A percentile compares a stretch with the other conserved stretches of the same genome.
These are phyloP conservation scores for Fabrea salina DNA, from an alignment of 169 alveolate genomes.

Conservation along the genomic window DNA sequence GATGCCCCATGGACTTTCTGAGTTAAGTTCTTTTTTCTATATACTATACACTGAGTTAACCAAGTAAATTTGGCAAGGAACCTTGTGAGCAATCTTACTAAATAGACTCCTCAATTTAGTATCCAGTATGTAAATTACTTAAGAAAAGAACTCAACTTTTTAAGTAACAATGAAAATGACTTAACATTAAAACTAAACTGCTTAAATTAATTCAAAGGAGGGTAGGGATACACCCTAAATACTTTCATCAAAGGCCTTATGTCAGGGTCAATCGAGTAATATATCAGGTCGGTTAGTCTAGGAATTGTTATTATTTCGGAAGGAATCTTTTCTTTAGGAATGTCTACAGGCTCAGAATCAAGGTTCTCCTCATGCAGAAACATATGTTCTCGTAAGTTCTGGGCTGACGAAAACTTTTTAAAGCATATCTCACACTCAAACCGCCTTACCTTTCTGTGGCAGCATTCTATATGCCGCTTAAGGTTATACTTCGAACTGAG, in stretches of 20 bases:
- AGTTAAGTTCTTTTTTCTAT: too few relatives aligned
- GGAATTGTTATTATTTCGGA: not conserved
- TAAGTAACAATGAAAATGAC: too few relatives aligned
- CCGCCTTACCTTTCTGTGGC: not conserved
- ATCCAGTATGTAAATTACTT: too few relatives aligned
- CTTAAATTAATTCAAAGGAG: too few relatives aligned
- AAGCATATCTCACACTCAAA: constrained; percentile 28
- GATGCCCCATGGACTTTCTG: too few relatives aligned
- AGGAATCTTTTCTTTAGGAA: not conserved
- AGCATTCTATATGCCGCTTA: not conserved
- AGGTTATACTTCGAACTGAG: constrained; percentile 18
- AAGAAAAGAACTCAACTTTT: too few relatives aligned
- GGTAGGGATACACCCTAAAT: constrained; percentile 1
- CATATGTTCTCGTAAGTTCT: constrained; percentile 12
- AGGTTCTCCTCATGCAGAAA: not conserved
- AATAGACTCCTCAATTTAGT: too few relatives aligned
- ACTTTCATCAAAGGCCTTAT: constrained; percentile 11
- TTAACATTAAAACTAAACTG: too few relatives aligned
- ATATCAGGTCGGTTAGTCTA: constrained; percentile 3
- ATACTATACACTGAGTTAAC: too few relatives aligned
- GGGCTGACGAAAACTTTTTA: constrained; percentile 29
- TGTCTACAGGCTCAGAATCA: not conserved
- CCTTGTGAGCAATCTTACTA: too few relatives aligned
- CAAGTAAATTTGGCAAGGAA: too few relatives aligned
- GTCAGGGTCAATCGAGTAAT: not conserved